Evolutionary conservation across 371 early-diverging fungal species (phyloP).

Genomic region (Batkoa obscura): DNA sequence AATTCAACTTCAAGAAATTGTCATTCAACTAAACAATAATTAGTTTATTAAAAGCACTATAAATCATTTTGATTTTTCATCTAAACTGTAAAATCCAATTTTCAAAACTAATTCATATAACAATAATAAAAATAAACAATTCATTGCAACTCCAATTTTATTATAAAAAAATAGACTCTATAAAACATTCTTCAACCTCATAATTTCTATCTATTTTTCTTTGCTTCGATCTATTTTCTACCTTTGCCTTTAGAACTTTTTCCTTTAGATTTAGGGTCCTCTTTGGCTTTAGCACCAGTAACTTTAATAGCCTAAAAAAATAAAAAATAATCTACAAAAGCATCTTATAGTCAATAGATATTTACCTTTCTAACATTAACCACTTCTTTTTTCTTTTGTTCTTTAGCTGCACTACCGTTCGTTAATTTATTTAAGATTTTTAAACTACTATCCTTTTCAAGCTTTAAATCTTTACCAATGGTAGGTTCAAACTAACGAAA

Average conservation of each 20-base stretch:
- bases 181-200: too few species aligned
- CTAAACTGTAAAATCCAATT: too few species aligned
- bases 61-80: too few species aligned
- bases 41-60: too few species aligned
- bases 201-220: too few species aligned
- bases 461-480: background rate
- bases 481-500: conserved; percentile 1
- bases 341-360: background rate
- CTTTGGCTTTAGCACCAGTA: background rate
- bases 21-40: too few species aligned
- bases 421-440: background rate
- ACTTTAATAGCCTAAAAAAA: background rate
- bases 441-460: background rate
- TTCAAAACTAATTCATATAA: too few species aligned
- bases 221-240: background rate
- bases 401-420: background rate
- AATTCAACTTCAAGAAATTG: too few species aligned
- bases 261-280: background rate
- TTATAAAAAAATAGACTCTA: too few species aligned
- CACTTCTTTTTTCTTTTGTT: background rate
- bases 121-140: too few species aligned
- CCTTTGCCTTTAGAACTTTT: background rate
- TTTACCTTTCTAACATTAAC: background rate
- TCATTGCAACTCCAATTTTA: too few species aligned
- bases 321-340: background rate